Evolutionary conservation across 345 rosid species (phyloP).

Genomic region (Trapa bicornis): DNA sequence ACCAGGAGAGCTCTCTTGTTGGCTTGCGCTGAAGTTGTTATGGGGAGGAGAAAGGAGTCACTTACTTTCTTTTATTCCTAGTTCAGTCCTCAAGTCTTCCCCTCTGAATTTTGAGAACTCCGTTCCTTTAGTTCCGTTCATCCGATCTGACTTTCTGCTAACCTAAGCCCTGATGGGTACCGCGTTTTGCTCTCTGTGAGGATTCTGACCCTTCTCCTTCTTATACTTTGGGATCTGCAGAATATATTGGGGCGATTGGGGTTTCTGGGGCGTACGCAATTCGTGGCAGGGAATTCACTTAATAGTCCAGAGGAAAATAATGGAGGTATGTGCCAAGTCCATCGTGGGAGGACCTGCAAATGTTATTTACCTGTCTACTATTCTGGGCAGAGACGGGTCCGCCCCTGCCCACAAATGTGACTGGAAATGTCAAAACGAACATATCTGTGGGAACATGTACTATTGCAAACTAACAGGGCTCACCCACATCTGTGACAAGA

Average conservation of each 20-base stretch:
- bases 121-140: too few species aligned
- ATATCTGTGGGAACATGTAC: constrained; percentile 79
- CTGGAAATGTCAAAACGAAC: constrained; percentile 87
- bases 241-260: constrained; percentile 1
- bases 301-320: constrained; percentile 17
- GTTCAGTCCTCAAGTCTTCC: background rate
- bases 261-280: background rate
- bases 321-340: constrained; percentile 81
- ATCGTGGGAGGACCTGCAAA: constrained; percentile 52
- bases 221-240: constrained; percentile 25
- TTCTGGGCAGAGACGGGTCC: constrained; percentile 77
- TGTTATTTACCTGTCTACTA: constrained; percentile 77
- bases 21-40: background rate
- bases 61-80: background rate
- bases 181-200: background rate
- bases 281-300: constrained; percentile 1
- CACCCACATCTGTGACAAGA: constrained; percentile 98
- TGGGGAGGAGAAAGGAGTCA: background rate
- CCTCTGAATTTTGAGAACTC: background rate
- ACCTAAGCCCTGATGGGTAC: background rate
- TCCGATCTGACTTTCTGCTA: background rate
- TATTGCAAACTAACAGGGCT: constrained; percentile 85
- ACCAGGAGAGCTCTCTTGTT: background rate
- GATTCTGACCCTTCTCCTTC: constrained; percentile 1
- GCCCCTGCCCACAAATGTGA: constrained; percentile 70